phyloP scores from a whole-genome alignment of 768 basidiomycete genomes.

The Leccinellum rugosiceps region DNA sequence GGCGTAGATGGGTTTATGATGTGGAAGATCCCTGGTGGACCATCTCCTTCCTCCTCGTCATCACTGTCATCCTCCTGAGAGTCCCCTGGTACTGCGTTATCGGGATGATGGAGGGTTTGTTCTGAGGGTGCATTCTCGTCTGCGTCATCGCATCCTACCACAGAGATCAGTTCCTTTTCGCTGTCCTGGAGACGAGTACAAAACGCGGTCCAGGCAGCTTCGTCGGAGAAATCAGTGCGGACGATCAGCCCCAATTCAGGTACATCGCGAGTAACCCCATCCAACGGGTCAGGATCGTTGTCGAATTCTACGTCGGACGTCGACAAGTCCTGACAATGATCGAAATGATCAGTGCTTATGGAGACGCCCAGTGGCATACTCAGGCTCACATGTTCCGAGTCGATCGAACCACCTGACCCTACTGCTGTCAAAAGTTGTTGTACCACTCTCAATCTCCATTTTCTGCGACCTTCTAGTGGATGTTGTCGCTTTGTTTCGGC shows the following conservation, averaged over 20 bases:
- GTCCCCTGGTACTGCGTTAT: slow-evolving; percentile 17
- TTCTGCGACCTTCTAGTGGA: slow-evolving; percentile 55
- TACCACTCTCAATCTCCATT: slow-evolving; percentile 51
- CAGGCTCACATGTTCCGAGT: slow-evolving; percentile 5
- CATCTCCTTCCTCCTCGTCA: slow-evolving; percentile 32
- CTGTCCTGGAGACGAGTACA: slow-evolving; percentile 44
- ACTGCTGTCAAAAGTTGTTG: slow-evolving; percentile 45
- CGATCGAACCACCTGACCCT: slow-evolving; percentile 16
- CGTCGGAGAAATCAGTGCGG: slow-evolving; percentile 71
- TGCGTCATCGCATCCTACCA: slow-evolving; percentile 18
- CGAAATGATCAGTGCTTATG: background rate
- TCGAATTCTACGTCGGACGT: slow-evolving; percentile 24
- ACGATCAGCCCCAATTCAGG: slow-evolving; percentile 59
- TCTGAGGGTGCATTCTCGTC: slow-evolving; percentile 19
- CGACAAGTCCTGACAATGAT: slow-evolving; percentile 12
- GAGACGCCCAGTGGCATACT: background rate
- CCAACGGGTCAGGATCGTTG: slow-evolving; percentile 53
- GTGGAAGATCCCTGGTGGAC: slow-evolving; percentile 46
- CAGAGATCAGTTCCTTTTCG: slow-evolving; percentile 52
- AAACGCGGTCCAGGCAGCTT: slow-evolving; percentile 63
- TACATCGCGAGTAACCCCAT: slow-evolving; percentile 42
- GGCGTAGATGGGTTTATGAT: slow-evolving; percentile 46
- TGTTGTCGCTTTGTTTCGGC: slow-evolving; percentile 40
- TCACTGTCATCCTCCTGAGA: slow-evolving; percentile 14
- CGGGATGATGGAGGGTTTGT: slow-evolving; percentile 9